phyloP scores from a whole-genome alignment of 2,329 filamentous ascomycete species.

The Dendryphion nanum region DNA sequence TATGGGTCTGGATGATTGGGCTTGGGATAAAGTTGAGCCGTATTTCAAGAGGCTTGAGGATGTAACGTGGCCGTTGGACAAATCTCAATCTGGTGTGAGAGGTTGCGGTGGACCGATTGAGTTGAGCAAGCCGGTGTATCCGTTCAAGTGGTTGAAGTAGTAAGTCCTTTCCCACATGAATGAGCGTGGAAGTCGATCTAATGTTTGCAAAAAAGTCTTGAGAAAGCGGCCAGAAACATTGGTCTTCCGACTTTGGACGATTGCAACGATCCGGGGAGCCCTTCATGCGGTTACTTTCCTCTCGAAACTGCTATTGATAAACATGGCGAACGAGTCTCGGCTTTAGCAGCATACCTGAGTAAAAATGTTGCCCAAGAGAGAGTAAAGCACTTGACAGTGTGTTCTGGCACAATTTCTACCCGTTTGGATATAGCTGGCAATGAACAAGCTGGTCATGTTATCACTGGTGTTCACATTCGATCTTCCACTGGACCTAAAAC shows the following conservation, averaged over 20 bases:
- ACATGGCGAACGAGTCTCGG: constrained; percentile 11
- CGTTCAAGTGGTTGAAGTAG: constrained; percentile 12
- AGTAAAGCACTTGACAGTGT: constrained; percentile 7
- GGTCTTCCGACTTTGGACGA: constrained; percentile 7
- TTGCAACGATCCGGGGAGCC: constrained; percentile 8
- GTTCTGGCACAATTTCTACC: constrained; percentile 10
- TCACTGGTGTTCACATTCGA: constrained; percentile 10
- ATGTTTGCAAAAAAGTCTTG: constrained; percentile 6
- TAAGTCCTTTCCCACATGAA: constrained; percentile 6
- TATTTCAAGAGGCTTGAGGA: constrained; percentile 12
- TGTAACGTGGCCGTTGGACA: constrained; percentile 3
- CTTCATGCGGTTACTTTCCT: constrained; percentile 10
- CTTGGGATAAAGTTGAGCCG: constrained; percentile 12
- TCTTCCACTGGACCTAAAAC: constrained; percentile 2
- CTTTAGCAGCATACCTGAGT: constrained; percentile 9
- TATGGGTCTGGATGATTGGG: constrained; percentile 10
- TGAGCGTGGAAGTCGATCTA: constrained; percentile 4
- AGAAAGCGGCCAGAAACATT: constrained; percentile 8
- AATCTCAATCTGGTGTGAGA: constrained; percentile 7
- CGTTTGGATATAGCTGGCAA: constrained; percentile 8
- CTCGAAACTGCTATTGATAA: constrained; percentile 12
- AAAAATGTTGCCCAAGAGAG: constrained; percentile 8
- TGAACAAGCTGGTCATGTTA: constrained; percentile 6
- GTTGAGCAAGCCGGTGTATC: constrained; percentile 6
- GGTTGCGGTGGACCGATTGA: constrained; percentile 9